Base-by-base conservation (phyloP, 192 early-diverging fungal genomes). In the Backusella tuberculispora region DNA sequence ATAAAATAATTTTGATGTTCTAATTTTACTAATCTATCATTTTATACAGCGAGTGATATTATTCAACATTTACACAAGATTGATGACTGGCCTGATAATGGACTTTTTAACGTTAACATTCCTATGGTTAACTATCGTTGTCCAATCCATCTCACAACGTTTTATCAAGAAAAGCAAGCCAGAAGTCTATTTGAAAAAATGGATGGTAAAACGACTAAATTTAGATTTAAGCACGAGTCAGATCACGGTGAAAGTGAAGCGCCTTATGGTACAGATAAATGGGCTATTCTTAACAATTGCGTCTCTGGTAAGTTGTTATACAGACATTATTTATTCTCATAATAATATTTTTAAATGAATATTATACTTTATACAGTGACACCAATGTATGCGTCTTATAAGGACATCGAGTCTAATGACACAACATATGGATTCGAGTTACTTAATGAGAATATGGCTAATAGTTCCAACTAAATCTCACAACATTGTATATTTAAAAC, bases 91-190 rank as follows among this genome's bases (percentile, higher is more conserved):
- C 75, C 79, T 17, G 68, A 50, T 9, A 40, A 19, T 65, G 83
- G 75, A 3, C 64, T 85, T 8, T 85, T 76, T 48, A 85, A 85
- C 21, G 67, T 85, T 43, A 85, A 85, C 60, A 76, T 85, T 13
- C 84, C 84, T n/a, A 46, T 85, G 66, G 70, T 82, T 2, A 76
- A 73, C 3, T 37, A 66, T 38, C 73, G 48, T 1, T 78, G 74
- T 37, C 75, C 75, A 44, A 66, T 77, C 17, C 46, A 81, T 41
- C 17, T 81, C 21, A 81, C 79, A 17, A 67, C 12, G 19, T 46
- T 81, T 34, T 50, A 76, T 13, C 26, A 66, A 21, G 71, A 64
- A 10, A 46, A 60, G 21, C 19, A 60, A 12, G 24, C 21, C 2
- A 60, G 19, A 60, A 60, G 53, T 12, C 13, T 60, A 26, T 60